Percentiles rank a stretch among this genome's conserved stretches.
Conservation (phyloP, 2,329 filamentous ascomycete species). For the Colletotrichum sp. region DNA sequence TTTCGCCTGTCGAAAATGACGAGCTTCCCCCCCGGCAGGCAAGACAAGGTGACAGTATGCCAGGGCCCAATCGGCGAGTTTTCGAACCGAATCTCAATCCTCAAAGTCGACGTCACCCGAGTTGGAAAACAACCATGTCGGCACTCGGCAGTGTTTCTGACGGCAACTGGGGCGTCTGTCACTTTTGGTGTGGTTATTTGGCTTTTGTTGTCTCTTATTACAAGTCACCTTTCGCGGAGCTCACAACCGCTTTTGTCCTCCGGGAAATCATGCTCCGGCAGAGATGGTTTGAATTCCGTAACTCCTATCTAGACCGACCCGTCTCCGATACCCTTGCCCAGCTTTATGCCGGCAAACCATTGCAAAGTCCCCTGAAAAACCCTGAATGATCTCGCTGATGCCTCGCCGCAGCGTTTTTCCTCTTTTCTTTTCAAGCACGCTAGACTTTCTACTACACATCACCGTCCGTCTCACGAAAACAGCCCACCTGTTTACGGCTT, state of each 20-base stretch:
- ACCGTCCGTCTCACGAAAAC: background rate
- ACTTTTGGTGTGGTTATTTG: background rate
- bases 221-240: background rate
- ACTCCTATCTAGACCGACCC: constrained; percentile 19
- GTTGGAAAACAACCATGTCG: background rate
- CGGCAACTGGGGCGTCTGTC: background rate
- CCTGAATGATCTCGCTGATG: constrained; percentile 8
- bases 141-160: background rate
- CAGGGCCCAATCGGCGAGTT: background rate
- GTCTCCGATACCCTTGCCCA: background rate
- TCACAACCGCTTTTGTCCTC: background rate
- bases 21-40: background rate
- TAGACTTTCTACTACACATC: background rate
- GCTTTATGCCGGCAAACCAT: constrained; percentile 12
- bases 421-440: background rate
- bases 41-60: background rate
- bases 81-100: background rate
- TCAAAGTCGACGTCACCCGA: background rate
- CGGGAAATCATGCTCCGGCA: background rate
- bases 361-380: constrained; percentile 3
- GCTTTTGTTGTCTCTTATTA: background rate
- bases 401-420: background rate
- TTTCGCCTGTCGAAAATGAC: background rate
- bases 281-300: constrained; percentile 13
- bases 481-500: constrained; percentile 62